Percentiles rank a stretch among this genome's conserved stretches.
Conservation (phyloP, 2,329 filamentous ascomycete species). For the Cyanodermella asteris region DNA sequence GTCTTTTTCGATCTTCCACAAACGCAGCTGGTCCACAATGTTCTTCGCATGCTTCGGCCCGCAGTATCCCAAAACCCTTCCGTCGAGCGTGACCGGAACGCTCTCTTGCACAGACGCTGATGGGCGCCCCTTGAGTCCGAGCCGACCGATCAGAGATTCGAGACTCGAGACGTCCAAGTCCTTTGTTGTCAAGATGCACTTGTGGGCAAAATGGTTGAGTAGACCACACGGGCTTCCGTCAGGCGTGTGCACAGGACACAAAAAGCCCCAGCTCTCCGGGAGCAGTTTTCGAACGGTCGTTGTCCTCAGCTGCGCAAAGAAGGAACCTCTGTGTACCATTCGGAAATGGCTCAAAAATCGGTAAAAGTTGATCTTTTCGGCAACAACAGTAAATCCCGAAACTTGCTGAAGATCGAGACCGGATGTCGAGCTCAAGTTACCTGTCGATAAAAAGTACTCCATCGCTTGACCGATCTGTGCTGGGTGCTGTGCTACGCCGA, state of each 20-base stretch:
- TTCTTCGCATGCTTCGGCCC: conserved; percentile 59
- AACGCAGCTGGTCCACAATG: conserved; percentile 68
- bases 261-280: conserved; percentile 92
- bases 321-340: conserved; percentile 96
- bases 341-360: conserved; percentile 98
- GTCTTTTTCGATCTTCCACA: conserved; percentile 84
- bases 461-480: conserved; percentile 72
- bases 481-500: conserved; percentile 60
- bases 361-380: conserved; percentile 96
- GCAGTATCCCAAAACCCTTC: conserved; percentile 75
- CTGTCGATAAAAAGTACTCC: conserved; percentile 91
- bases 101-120: conserved; percentile 64
- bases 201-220: conserved; percentile 85
- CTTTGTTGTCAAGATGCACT: conserved; percentile 70
- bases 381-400: conserved; percentile 87
- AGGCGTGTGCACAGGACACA: conserved; percentile 92
- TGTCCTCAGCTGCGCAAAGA: conserved; percentile 94
- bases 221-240: conserved; percentile 90
- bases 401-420: conserved; percentile 87
- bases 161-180: conserved; percentile 53
- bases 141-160: conserved; percentile 49
- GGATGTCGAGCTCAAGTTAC: conserved; percentile 76
- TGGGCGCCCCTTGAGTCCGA: conserved; percentile 57
- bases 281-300: conserved; percentile 89
- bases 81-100: conserved; percentile 77